These are phyloP conservation scores for Hypoxylon fuscum DNA, from an alignment of 495 filamentous ascomycete genomes.

Conservation along the genomic window DNA sequence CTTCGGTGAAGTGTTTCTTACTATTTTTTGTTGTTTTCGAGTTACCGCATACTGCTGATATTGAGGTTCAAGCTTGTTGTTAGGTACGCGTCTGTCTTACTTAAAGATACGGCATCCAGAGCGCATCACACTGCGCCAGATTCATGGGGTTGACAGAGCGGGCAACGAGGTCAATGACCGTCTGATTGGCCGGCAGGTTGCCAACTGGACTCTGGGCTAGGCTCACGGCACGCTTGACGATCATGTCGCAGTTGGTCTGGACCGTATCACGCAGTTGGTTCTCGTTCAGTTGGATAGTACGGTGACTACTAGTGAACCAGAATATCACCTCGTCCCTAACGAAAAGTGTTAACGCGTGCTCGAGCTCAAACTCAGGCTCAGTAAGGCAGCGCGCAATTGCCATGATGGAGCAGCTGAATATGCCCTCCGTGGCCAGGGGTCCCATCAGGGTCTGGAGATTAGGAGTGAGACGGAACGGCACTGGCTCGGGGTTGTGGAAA, in stretches of 20 bases:
- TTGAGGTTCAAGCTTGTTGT: too few species aligned
- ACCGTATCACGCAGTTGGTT: conserved; percentile 84
- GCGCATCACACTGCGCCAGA: conserved; percentile 81
- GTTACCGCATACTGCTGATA: too few species aligned
- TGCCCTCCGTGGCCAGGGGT: conserved; percentile 92
- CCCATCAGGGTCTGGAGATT: conserved; percentile 96
- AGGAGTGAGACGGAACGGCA: conserved; percentile 96
- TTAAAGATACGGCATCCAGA: conserved; percentile 98
- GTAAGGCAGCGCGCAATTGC: conserved; percentile 94
- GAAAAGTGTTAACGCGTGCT: conserved; percentile 91
- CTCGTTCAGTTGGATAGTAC: conserved; percentile 65
- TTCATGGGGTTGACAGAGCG: conserved; percentile 87
- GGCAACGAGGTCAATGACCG: conserved; percentile 88
- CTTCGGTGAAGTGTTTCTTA: too few species aligned
- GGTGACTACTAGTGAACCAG: conserved; percentile 89
- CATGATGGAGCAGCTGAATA: conserved; percentile 92
- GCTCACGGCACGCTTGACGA: conserved; percentile 87
- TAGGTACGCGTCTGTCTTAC: too few species aligned
- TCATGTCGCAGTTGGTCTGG: conserved; percentile 84
- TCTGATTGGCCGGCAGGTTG: conserved; percentile 93
- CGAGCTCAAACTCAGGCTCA: conserved; percentile 89
- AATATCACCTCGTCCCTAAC: conserved; percentile 98
- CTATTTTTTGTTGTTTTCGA: too few species aligned
- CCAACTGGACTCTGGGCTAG: conserved; percentile 71
- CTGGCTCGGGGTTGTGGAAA: conserved; percentile 93